Evolutionary conservation across 805 yeast species (phyloP).

Genomic region (Pichia cephalocereana): DNA sequence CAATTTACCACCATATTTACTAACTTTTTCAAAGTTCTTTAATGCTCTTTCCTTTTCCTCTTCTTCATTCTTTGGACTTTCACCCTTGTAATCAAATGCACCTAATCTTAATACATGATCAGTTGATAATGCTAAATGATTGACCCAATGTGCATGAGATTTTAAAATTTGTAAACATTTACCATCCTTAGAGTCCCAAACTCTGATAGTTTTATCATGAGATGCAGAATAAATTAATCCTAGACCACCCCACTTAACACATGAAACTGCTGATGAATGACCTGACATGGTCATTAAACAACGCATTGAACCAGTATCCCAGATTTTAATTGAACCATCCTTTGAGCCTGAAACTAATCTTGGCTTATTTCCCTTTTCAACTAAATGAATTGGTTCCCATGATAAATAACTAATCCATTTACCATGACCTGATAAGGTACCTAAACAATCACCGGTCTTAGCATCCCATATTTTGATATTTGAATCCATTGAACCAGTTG

Average conservation of each 20-base stretch:
- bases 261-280: constrained; percentile 80
- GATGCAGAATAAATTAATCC: constrained; percentile 81
- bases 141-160: constrained; percentile 97
- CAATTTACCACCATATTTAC: constrained; percentile 43
- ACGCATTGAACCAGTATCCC: constrained; percentile 73
- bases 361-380: constrained; percentile 53
- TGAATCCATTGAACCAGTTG: constrained; percentile 94
- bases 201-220: constrained; percentile 91
- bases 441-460: constrained; percentile 55
- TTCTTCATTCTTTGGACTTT: constrained; percentile 32
- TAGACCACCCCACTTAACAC: constrained; percentile 96
- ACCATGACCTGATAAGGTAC: constrained; percentile 67
- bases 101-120: constrained; percentile 85
- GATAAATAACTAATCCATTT: constrained; percentile 85
- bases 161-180: constrained; percentile 68
- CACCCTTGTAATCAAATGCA: constrained; percentile 69
- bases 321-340: constrained; percentile 79
- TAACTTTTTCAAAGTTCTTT: constrained; percentile 52
- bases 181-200: constrained; percentile 82
- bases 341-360: constrained; percentile 82
- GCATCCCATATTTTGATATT: constrained; percentile 86
- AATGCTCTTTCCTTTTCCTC: constrained; percentile 47
- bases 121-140: constrained; percentile 85
- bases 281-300: constrained; percentile 72
- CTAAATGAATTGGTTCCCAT: constrained; percentile 92